Base-by-base conservation (phyloP, 805 yeast genomes). In the Kluyveromyces wickerhamii region DNA sequence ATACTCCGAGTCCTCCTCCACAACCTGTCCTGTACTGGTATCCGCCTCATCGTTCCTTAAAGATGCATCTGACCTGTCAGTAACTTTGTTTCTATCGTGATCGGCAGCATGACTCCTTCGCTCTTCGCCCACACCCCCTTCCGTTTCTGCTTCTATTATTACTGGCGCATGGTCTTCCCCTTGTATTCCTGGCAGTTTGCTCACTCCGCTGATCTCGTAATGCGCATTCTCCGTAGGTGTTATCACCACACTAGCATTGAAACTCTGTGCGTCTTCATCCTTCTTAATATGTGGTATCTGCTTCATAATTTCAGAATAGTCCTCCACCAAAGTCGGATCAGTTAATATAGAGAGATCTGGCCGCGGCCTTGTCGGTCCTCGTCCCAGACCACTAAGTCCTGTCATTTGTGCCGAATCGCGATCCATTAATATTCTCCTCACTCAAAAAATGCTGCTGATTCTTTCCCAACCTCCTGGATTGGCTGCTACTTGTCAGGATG, bases 311-410 rank as follows among this genome's bases (percentile, higher is more conserved):
- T 52, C 58, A 5, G 52, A 43, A 37, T 43, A 52, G 34, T 52
- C 52, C 30, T 56, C 61, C 12, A 54, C 55, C 37, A 56, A 36
- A 10, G 44, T 25, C 3, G 60, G 57, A 39, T 56, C 60, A 23
- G 49, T 44, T 26, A 56, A 22, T 12, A 30, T 30, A 4, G 33
- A 19, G 8, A 30, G 26, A 15, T 30, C 33, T 5, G 29, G 29
- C 9, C 18, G 8, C n/a, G 29, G 18, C 14, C 33, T 7, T 22
- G 21, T n/a, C 19, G 11, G 19, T 8, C 18, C 33, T 9, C 26
- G 14, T n/a, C 26, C 23, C 5, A 30, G 33, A 15, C 33, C 33
- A 7, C 23, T 12, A 7, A 22, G 26, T 22, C 26, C 33, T n/a
- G 25, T 17, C 33, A 30, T 30, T 18, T 15, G 16, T 8, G 33